These are phyloP conservation scores for Boletellus deceptivus DNA, from an alignment of 1,284 basidiomycete genomes.

Conservation along the genomic window DNA sequence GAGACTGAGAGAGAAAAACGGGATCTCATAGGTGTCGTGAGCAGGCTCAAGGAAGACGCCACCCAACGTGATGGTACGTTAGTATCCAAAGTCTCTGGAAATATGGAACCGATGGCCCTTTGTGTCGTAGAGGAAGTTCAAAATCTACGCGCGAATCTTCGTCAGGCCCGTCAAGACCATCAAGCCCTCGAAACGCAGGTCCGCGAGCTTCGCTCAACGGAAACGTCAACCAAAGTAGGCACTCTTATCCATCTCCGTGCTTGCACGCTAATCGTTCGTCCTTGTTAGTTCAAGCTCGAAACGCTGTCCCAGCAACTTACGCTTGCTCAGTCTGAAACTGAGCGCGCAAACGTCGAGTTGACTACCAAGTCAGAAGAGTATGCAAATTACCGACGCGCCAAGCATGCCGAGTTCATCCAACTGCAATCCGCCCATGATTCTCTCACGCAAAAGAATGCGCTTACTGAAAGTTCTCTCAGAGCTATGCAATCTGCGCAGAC, in stretches of 20 bases:
- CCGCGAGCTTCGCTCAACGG: constrained; percentile 65
- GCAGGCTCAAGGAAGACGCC: constrained; percentile 68
- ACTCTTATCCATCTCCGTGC: background rate
- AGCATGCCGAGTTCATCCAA: constrained; percentile 70
- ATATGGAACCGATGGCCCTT: constrained; percentile 8
- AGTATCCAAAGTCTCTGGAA: background rate
- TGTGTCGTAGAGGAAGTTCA: constrained; percentile 60
- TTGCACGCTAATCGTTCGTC: background rate
- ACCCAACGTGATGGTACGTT: constrained; percentile 62
- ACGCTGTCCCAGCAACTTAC: constrained; percentile 76
- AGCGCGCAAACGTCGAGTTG: constrained; percentile 64
- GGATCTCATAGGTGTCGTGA: constrained; percentile 71
- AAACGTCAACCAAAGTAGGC: constrained; percentile 66
- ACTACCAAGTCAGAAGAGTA: constrained; percentile 68
- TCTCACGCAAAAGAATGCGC: constrained; percentile 59
- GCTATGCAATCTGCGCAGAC: constrained; percentile 68
- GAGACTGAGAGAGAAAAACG: constrained; percentile 79
- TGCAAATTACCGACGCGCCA: constrained; percentile 65
- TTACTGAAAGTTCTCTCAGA: constrained; percentile 63
- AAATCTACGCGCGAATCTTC: constrained; percentile 62
- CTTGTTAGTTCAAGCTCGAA: constrained; percentile 71
- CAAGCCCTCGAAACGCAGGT: constrained; percentile 62
- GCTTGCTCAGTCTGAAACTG: constrained; percentile 68
- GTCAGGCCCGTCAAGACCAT: constrained; percentile 73
- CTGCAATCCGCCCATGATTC: constrained; percentile 74